Conservation (phyloP, 257 asterid genomes). For the Solanum pennellii region DNA sequence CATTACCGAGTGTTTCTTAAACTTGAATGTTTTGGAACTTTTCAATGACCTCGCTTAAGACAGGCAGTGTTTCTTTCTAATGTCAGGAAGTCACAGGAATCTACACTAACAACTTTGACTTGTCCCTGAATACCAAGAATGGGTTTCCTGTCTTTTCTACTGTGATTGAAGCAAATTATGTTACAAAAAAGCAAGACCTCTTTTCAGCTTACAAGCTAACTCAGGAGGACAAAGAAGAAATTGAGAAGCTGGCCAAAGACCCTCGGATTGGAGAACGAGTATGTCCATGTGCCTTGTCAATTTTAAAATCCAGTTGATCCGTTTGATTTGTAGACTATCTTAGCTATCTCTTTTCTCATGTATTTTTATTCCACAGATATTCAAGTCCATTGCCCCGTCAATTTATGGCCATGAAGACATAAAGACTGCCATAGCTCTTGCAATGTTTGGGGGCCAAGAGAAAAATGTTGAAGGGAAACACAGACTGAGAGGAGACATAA, state of each 20-base stretch:
- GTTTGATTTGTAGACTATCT: not conserved
- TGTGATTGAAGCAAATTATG: slow-evolving; percentile 91
- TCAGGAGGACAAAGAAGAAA: slow-evolving; percentile 96
- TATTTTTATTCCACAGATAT: slow-evolving; percentile 30
- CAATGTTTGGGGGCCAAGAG: slow-evolving; percentile 99
- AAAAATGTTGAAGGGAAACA: slow-evolving; percentile 93
- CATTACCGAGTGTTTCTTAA: not conserved
- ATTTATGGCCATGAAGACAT: slow-evolving; percentile 96
- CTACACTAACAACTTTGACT: slow-evolving; percentile 90
- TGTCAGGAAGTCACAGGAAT: slow-evolving; percentile 95
- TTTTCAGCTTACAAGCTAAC: slow-evolving; percentile 97
- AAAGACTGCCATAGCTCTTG: slow-evolving; percentile 93
- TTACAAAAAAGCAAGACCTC: slow-evolving; percentile 92
- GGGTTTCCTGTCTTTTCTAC: slow-evolving; percentile 99
- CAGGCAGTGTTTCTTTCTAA: not conserved
- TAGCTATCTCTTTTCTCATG: not conserved
- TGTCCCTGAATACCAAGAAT: slow-evolving; percentile 92
- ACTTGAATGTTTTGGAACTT: not conserved
- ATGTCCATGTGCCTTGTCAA: slow-evolving; percentile 2
- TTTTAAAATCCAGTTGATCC: not conserved
- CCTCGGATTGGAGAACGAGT: slow-evolving; percentile 94
- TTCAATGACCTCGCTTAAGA: not conserved
- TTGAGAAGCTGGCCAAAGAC: slow-evolving; percentile 90
- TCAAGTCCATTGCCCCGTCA: slow-evolving; percentile 94
- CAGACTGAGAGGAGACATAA: slow-evolving; percentile 87